Conservation (phyloP, 768 basidiomycete genomes). For the Phylloporus rhodoxanthus region DNA sequence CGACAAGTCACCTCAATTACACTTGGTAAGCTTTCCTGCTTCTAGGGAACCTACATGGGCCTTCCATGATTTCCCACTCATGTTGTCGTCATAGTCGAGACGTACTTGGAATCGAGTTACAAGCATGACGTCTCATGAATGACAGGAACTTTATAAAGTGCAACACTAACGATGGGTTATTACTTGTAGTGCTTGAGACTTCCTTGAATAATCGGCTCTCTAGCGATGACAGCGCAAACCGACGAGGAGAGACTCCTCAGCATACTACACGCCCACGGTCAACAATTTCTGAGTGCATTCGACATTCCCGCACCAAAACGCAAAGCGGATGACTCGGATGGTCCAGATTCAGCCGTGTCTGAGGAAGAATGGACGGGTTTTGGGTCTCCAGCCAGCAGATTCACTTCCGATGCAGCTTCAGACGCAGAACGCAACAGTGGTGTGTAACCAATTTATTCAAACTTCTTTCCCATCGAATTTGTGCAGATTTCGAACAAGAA, state of each 20-base stretch:
- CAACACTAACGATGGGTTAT: neutral
- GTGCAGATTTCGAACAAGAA: slow-evolving; percentile 37
- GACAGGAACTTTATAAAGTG: neutral
- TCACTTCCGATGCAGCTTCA: slow-evolving; percentile 5
- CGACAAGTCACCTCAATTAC: neutral
- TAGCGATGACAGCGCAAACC: slow-evolving; percentile 10
- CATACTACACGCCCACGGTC: slow-evolving; percentile 42
- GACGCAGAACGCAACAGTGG: slow-evolving; percentile 18
- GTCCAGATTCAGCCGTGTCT: slow-evolving; percentile 16
- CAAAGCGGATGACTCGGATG: slow-evolving; percentile 11
- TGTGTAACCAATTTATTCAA: slow-evolving; percentile 2
- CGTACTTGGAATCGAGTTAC: neutral
- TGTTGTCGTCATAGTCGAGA: neutral
- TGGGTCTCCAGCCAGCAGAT: slow-evolving; percentile 2
- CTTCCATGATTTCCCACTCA: neutral
- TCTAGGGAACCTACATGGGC: neutral
- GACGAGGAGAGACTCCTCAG: slow-evolving; percentile 33
- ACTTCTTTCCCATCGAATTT: neutral
- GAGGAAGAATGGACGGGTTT: slow-evolving; percentile 43
- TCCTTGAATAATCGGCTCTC: neutral
- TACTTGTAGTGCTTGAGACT: neutral
- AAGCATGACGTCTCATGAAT: neutral
- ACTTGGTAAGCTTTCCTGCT: neutral
- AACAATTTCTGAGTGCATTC: slow-evolving; percentile 42
- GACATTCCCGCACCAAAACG: slow-evolving; percentile 19